Base-by-base conservation (phyloP, 2,329 filamentous ascomycete genomes). In the Talaromyces pinophilus region DNA sequence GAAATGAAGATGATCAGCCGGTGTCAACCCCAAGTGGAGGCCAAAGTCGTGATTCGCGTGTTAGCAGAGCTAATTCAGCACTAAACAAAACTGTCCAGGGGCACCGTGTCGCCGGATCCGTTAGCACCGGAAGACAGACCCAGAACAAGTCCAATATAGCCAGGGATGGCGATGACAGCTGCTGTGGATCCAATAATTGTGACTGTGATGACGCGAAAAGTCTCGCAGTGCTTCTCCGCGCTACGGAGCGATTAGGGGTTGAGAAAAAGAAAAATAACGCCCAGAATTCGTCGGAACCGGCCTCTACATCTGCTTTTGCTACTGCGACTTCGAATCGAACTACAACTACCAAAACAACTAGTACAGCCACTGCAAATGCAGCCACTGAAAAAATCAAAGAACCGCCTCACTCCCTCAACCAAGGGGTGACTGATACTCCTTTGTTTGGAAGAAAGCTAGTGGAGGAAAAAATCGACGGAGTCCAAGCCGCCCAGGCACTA, bases 121-220 rank as follows among this genome's bases (percentile, higher is more conserved):
- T 52, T 61, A 52, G 50, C 19, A n/a, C 59, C 57, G 62, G 22
- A 19, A 61, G 38, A 35, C 46, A 55, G n/a, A 17, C 17, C 30
- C 57, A 40, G 50, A 54, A 17, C 46, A 60, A 62, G 55, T 40
- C 17, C 11, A 25, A 62, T 25, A 61, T 25, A 50, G 46, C 25
- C 60, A 62, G 59, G 50, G 59, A 50, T n/a, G 52, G 62, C 40
- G 42, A 35, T 40, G 64, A 63, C n/a, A 66, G 54, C 44, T 60
- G 54, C 55, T 65, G 44, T 60, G 63, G 44, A 59, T 52, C 30
- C 48, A 52, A 52, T 13, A 44, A 54, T 19, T 65, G 52, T 15
- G 65, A 63, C 46, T 59, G 59, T n/a, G 63, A 67, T 30, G 66
- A 67, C 48, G 62, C 63, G 13, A 65, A 63, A 62, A 67, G 66